These are phyloP conservation scores for Geranium incanum DNA, from an alignment of 441 rosid genomes.

Conservation along the genomic window DNA sequence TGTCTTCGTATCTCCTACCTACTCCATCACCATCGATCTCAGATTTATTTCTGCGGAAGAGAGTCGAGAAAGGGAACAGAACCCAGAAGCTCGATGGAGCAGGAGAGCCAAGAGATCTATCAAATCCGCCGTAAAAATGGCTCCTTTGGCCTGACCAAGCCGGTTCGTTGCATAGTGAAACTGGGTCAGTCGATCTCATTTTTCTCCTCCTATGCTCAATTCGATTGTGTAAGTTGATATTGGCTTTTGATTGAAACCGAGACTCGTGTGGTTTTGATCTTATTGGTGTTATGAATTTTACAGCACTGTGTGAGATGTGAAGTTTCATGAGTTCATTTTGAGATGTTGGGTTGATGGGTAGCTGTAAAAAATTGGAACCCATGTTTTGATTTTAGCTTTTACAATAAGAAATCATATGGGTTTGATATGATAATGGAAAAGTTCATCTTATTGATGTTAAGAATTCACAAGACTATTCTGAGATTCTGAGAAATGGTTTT, in stretches of 20 bases:
- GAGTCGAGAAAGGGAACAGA: not conserved
- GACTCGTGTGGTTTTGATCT: not conserved
- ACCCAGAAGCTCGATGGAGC: slow-evolving; percentile 5
- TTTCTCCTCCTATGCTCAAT: not conserved
- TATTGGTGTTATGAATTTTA: not conserved
- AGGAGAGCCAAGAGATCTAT: not conserved
- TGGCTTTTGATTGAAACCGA: not conserved
- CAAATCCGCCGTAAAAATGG: not conserved
- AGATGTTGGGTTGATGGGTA: not conserved
- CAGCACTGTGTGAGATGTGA: not conserved
- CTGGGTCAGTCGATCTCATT: slow-evolving; percentile 1
- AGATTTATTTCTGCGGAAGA: slow-evolving; percentile 1
- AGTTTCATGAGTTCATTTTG: not conserved
- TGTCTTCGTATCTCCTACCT: not conserved
- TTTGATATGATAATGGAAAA: not conserved
- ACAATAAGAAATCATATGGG: not conserved
- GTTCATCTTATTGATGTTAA: not conserved
- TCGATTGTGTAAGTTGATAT: not conserved
- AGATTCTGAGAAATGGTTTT: not conserved
- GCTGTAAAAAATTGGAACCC: slow-evolving; percentile 4
- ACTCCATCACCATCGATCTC: not conserved
- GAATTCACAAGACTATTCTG: not conserved
- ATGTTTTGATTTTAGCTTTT: not conserved
- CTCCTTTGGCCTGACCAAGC: slow-evolving; percentile 3
- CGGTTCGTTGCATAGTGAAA: slow-evolving; percentile 6